These are phyloP conservation scores for Torulaspora gathmanii DNA, from an alignment of 805 yeast genomes.

Conservation along the genomic window DNA sequence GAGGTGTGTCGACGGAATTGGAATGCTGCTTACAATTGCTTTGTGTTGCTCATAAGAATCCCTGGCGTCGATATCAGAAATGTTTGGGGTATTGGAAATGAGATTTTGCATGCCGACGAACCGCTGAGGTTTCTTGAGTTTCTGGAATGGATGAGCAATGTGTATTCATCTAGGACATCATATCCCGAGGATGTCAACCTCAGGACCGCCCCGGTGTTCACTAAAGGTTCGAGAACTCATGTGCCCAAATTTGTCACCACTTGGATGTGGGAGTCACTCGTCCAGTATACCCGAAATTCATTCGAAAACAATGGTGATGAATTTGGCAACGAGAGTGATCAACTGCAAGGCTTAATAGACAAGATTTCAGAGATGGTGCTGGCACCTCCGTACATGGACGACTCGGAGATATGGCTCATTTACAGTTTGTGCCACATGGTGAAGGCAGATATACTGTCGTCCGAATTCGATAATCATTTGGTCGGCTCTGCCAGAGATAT, in stretches of 20 bases:
- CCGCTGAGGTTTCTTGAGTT: slow-evolving; percentile 20
- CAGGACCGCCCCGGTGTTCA: slow-evolving; percentile 28
- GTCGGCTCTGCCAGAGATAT: slow-evolving; percentile 21
- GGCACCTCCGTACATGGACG: slow-evolving; percentile 35
- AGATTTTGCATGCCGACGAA: slow-evolving; percentile 39
- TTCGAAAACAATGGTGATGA: slow-evolving; percentile 5
- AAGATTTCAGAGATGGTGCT: slow-evolving; percentile 28
- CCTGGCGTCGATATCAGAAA: slow-evolving; percentile 49
- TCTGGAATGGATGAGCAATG: slow-evolving; percentile 30
- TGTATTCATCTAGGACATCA: slow-evolving; percentile 23
- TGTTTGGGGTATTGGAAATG: slow-evolving; percentile 62
- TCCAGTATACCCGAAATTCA: slow-evolving; percentile 10
- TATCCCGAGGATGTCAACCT: slow-evolving; percentile 26
- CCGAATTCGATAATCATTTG: slow-evolving; percentile 10
- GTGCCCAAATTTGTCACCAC: slow-evolving; percentile 28
- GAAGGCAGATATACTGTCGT: slow-evolving; percentile 25
- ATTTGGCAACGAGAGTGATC: slow-evolving; percentile 2
- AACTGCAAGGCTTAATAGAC: slow-evolving; percentile 22
- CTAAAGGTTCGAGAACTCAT: slow-evolving; percentile 30
- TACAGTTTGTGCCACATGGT: slow-evolving; percentile 27
- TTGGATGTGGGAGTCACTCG: slow-evolving; percentile 30
- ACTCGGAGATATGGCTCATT: slow-evolving; percentile 32
- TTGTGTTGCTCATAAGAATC: slow-evolving; percentile 45
- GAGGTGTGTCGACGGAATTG: slow-evolving; percentile 48
- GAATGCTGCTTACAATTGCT: slow-evolving; percentile 51